Percentiles rank a stretch among this genome's conserved stretches.
Conservation (phyloP, 2,329 filamentous ascomycete species). For the Acrodontium crateriforme region DNA sequence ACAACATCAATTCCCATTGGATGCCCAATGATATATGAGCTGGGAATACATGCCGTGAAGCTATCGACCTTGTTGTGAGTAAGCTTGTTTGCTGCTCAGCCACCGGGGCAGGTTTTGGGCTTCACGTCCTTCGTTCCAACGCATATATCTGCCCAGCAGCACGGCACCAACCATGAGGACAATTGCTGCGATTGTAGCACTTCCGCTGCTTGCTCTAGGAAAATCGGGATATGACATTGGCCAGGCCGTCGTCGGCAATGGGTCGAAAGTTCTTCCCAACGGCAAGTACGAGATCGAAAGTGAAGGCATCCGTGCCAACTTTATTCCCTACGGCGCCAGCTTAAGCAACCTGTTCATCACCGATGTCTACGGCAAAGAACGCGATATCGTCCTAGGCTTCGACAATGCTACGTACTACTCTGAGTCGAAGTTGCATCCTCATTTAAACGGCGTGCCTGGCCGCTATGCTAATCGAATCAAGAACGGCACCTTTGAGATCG, state of each 20-base stretch:
- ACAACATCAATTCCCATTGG: too few relatives aligned
- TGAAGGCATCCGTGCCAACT: constrained; percentile 51
- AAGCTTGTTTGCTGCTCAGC: too few relatives aligned
- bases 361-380: constrained; percentile 52
- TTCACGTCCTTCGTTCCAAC: too few relatives aligned
- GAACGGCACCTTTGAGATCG: constrained; percentile 47
- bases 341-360: constrained; percentile 58
- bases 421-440: constrained; percentile 50
- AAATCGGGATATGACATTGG: constrained; percentile 4
- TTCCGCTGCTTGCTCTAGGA: constrained; percentile 9
- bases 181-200: constrained; percentile 7
- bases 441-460: constrained; percentile 57
- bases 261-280: constrained; percentile 17
- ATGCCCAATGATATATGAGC: too few relatives aligned
- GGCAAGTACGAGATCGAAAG: constrained; percentile 59
- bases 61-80: too few relatives aligned
- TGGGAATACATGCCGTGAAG: too few relatives aligned
- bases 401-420: constrained; percentile 63
- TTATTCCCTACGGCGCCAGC: constrained; percentile 62
- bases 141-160: too few relatives aligned
- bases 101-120: too few relatives aligned
- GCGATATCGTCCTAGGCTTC: constrained; percentile 60
- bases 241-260: constrained; percentile 11
- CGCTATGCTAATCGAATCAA: constrained; percentile 72
- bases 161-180: too few relatives aligned